These are phyloP conservation scores for Trichoderma atrobrunneum DNA, from an alignment of 2,329 filamentous ascomycete species.

Conservation along the genomic window DNA sequence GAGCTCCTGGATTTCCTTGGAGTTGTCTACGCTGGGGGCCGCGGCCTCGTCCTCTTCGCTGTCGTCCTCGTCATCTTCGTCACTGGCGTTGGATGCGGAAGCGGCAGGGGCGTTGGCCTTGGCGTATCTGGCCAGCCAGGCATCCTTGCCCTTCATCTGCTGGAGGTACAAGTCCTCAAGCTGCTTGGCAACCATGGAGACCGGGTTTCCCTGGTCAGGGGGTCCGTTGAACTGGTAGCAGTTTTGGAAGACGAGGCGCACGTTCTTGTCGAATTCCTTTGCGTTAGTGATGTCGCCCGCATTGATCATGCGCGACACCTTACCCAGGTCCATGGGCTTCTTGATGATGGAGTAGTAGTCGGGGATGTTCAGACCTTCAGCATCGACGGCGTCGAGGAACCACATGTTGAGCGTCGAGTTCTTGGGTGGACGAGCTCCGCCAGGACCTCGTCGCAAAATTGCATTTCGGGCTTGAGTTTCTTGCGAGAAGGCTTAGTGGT, in stretches of 20 bases:
- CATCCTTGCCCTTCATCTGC: conserved; percentile 74
- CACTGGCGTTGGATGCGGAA: conserved; percentile 62
- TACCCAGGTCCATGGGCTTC: conserved; percentile 91
- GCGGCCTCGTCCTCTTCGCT: conserved; percentile 53
- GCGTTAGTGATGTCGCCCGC: conserved; percentile 74
- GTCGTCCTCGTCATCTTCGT: conserved; percentile 70
- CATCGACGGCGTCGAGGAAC: conserved; percentile 84
- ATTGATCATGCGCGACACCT: conserved; percentile 74
- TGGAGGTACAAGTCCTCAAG: conserved; percentile 72
- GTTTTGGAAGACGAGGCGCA: conserved; percentile 81
- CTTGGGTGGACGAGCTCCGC: conserved; percentile 73
- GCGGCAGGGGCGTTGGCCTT: conserved; percentile 51
- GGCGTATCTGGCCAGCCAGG: conserved; percentile 76
- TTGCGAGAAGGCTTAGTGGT: conserved; percentile 72
- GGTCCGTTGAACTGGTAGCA: conserved; percentile 85
- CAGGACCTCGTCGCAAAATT: conserved; percentile 82
- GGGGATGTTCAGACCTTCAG: conserved; percentile 89
- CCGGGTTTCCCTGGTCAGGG: conserved; percentile 58
- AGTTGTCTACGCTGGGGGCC: conserved; percentile 41
- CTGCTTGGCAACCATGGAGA: conserved; percentile 68
- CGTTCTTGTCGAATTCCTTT: conserved; percentile 82
- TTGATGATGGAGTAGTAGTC: conserved; percentile 93
- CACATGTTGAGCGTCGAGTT: conserved; percentile 65
- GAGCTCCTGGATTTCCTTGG: conserved; percentile 50
- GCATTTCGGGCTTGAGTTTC: conserved; percentile 84